Percentiles rank a stretch among this genome's conserved stretches.
phyloP scores from a whole-genome alignment of 2,329 filamentous ascomycete species.

The Kalaharituber pfeilii region DNA sequence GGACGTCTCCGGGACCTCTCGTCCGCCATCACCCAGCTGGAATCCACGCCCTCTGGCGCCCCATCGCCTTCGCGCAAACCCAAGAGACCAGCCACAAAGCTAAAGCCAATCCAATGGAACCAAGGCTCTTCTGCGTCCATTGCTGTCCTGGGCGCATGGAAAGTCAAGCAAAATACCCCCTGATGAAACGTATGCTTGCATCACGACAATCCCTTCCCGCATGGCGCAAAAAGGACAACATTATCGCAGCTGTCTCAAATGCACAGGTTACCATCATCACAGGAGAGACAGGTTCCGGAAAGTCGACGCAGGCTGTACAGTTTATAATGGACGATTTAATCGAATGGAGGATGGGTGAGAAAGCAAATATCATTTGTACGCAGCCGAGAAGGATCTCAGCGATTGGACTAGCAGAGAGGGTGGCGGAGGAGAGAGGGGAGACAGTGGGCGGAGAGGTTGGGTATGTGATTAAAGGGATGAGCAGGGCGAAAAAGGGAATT shows the following conservation, averaged over 20 bases:
- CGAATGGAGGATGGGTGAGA: conserved; percentile 50
- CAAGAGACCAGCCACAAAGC: background rate
- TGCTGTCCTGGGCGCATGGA: background rate
- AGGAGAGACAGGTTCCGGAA: conserved; percentile 90
- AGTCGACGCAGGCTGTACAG: conserved; percentile 87
- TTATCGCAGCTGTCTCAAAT: conserved; percentile 55
- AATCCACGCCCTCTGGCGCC: background rate
- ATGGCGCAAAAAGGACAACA: conserved; percentile 62
- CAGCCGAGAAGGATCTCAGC: conserved; percentile 91
- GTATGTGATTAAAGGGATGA: conserved; percentile 82
- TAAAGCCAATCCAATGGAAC: background rate
- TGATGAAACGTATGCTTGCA: conserved; percentile 49
- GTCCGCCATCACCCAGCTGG: conserved; percentile 34
- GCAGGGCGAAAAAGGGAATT: conserved; percentile 46
- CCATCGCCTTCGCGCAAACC: background rate
- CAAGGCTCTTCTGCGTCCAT: background rate
- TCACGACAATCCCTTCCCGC: conserved; percentile 63
- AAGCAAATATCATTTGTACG: conserved; percentile 83
- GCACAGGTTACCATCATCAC: conserved; percentile 92
- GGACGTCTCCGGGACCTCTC: conserved; percentile 73
- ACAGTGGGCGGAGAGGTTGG: conserved; percentile 74
- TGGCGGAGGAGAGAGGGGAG: conserved; percentile 76
- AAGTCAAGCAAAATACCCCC: background rate
- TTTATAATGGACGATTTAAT: conserved; percentile 90
- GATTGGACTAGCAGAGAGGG: conserved; percentile 79